Evolutionary conservation across 257 asterid genomes (phyloP).

Genomic region (Solanum paucissectum): DNA sequence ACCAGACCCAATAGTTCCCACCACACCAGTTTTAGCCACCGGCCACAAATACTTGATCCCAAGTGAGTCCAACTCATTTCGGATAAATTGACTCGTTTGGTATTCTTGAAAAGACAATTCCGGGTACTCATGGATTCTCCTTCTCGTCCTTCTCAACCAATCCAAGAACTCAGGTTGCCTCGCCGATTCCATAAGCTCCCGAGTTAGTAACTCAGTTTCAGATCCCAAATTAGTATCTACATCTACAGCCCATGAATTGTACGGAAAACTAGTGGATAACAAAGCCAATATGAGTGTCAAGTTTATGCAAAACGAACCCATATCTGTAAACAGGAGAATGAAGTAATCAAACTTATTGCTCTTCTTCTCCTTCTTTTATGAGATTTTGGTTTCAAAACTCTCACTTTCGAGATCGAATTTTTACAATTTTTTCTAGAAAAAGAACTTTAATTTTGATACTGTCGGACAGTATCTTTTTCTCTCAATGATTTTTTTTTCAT

Average conservation of each 20-base stretch:
- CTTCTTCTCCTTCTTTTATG: no score
- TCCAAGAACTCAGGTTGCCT: constrained; percentile 33
- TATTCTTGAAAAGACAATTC: constrained; percentile 68
- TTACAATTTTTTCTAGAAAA: no score
- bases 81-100: constrained; percentile 58
- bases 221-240: not conserved
- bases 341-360: not conserved
- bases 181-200: constrained; percentile 50
- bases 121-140: constrained; percentile 73
- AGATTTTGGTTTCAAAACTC: not conserved
- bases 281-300: constrained; percentile 13
- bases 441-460: not conserved
- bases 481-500: no score
- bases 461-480: no score
- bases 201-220: constrained; percentile 17
- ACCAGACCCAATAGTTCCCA: constrained; percentile 72
- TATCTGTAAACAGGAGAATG: not conserved
- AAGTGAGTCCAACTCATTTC: constrained; percentile 63
- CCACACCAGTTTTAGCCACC: constrained; percentile 65
- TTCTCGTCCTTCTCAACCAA: constrained; percentile 58
- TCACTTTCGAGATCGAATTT: no score
- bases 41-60: constrained; percentile 74
- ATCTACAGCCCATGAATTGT: constrained; percentile 12
- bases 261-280: not conserved
- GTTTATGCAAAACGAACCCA: constrained; percentile 5